Evolutionary conservation across 2,329 filamentous ascomycete species (phyloP), one percentile per base, ranked within the genome.

Genomic region (Pseudocercospora pini-densiflorae): DNA sequence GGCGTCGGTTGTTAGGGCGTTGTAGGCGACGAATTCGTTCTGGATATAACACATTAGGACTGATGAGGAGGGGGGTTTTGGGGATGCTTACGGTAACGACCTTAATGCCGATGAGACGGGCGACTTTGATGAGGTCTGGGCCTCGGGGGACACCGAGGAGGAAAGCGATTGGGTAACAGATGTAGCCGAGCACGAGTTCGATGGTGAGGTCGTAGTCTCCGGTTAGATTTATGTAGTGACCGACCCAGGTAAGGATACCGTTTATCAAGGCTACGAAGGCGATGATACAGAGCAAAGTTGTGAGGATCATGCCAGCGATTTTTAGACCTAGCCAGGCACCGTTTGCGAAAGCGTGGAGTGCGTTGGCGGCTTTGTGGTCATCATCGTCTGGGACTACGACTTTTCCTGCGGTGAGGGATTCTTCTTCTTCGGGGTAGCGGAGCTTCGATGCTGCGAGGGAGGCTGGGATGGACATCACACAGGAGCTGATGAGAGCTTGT

Each of bases 401-500:
- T 19, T 89, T 88, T 64, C 93, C 92, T 4, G 92, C 90, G 0
- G 93, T 97, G 40, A 97, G 83, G 0, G 92, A 92, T 79, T 94
- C 91, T 78, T 97, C 92, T 2, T 88, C 90, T 81, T 97, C 94
- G 2, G 94, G 94, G 78, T 91, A 97, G 64, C 94, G 90, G 74
- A 97, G 85, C 82, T 97, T 97, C 70, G 91, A 94, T 68, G 95
- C 89, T 59, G 93, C 93, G 14, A 97, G 85, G 3, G 93, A 96
- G 0, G 93, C 93, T 0, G 94, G 94, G 70, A 97, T 97, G 73
- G 91, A 94, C 94, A 97, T 97, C 78, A 97, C 93, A 77, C 93
- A 97, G 7, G 92, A 94, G 1, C 92, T 97, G 29, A 97, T 90
- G 55, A 97, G 84, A 2, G 92, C 93, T 78, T 96, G 91, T 0